Evolutionary conservation across 1,284 basidiomycete species (phyloP), one percentile per base, ranked within the genome.

Genomic region (Marasmius sp.): DNA sequence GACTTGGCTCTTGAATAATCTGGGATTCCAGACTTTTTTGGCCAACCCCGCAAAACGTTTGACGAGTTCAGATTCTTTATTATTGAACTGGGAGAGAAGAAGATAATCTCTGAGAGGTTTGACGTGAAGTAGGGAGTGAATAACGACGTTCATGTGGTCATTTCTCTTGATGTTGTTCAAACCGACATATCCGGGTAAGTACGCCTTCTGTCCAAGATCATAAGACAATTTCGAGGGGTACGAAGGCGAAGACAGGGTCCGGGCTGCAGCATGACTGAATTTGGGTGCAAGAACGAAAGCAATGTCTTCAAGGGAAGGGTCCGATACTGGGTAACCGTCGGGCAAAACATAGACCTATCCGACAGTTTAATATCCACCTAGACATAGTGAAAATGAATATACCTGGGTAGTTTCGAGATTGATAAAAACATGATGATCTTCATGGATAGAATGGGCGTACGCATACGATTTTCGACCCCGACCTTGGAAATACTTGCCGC

Each of bases 401-500:
- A 94, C 95, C 84, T 95, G 95, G 62, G 92, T 90, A 1, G 94
- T 94, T 66, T 93, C 90, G 16, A 99, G 84, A 74, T 98, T 96
- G 71, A 99, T 94, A 81, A 95, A 99, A 55, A 99, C 97, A 69
- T 98, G 95, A 74, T 99, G 97, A 74, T 97, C 95, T 64, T 98
- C 95, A 69, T 97, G 93, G 67, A 99, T 97, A 43, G 95, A 93
- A 78, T 99, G 97, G 11, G 95, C 87, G 76, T 97, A 99, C 33
- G 97, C 97, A 74, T 95, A 96, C 57, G 94, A 96, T 50, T 85
- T 92, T 65, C 90, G 88, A 18, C 97, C 96, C 68, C 97, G 84
- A 5, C 97, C 97, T 81, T 99, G 97, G 71, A 98, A 99, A 78
- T 98, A 99, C 77, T 97, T 98, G 59, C 97, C 97, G 74, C 95